Evolutionary conservation across 768 basidiomycete genomes (phyloP).

Genomic region (Hysterangium stoloniferum): DNA sequence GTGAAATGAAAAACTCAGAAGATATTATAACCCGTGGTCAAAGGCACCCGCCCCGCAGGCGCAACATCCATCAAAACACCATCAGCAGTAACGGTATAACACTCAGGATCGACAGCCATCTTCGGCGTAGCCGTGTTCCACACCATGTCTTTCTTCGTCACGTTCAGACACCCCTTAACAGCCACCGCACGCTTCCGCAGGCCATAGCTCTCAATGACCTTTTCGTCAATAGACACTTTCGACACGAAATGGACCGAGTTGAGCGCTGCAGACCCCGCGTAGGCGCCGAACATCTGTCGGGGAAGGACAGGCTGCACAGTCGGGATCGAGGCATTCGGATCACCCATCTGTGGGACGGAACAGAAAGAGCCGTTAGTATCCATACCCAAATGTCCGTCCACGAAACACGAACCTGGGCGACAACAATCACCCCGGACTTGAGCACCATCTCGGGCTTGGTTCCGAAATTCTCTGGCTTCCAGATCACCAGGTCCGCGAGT

Average conservation of each 20-base stretch:
- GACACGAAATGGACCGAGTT: slow-evolving; percentile 89
- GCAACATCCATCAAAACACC: slow-evolving; percentile 68
- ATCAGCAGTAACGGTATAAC: slow-evolving; percentile 79
- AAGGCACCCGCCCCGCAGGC: slow-evolving; percentile 61
- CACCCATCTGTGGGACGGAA: slow-evolving; percentile 65
- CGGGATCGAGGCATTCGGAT: slow-evolving; percentile 94
- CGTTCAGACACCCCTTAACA: slow-evolving; percentile 64
- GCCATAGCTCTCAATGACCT: slow-evolving; percentile 55
- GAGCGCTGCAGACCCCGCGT: slow-evolving; percentile 68
- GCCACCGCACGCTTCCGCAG: slow-evolving; percentile 67
- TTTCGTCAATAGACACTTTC: slow-evolving; percentile 51
- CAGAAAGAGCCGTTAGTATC: neutral
- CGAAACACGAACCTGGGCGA: slow-evolving; percentile 67
- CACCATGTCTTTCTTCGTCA: slow-evolving; percentile 90
- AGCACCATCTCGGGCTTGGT: slow-evolving; percentile 89
- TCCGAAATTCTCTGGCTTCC: slow-evolving; percentile 93
- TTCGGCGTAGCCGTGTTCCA: slow-evolving; percentile 77
- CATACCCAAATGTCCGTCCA: too few relatives aligned
- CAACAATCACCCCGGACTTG: slow-evolving; percentile 90
- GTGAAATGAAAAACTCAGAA: slow-evolving; percentile 45
- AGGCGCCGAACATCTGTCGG: slow-evolving; percentile 90
- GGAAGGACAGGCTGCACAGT: slow-evolving; percentile 85
- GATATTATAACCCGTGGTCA: slow-evolving; percentile 70
- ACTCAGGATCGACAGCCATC: slow-evolving; percentile 90
- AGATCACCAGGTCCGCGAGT: slow-evolving; percentile 90